Conservation (phyloP, 495 filamentous ascomycete species). For the Letharia lupina region DNA sequence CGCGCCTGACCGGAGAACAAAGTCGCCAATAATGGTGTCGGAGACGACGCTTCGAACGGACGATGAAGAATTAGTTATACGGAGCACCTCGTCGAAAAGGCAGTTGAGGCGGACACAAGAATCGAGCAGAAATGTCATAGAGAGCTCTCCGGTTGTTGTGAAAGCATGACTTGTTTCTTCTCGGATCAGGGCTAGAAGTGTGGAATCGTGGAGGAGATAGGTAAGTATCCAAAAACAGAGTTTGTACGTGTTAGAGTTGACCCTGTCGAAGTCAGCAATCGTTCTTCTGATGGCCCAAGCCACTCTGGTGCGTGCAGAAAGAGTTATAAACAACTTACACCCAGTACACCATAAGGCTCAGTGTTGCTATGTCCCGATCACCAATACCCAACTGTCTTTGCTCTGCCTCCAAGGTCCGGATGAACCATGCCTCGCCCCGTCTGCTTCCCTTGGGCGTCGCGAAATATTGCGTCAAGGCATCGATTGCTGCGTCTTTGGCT, state of each 20-base stretch:
- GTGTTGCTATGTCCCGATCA: constrained; percentile 23
- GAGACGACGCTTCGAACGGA: constrained; percentile 19
- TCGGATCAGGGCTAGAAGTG: constrained; percentile 18
- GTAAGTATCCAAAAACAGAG: constrained; percentile 28
- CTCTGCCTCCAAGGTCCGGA: constrained; percentile 18
- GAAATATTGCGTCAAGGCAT: constrained; percentile 25
- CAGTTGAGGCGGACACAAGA: constrained; percentile 23
- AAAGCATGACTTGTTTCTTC: constrained; percentile 14
- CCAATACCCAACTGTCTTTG: constrained; percentile 15
- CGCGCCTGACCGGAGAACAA: constrained; percentile 18
- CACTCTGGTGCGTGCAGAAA: no score
- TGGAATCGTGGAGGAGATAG: constrained; percentile 21
- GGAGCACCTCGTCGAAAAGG: constrained; percentile 23
- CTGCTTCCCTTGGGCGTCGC: constrained; percentile 1
- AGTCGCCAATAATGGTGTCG: constrained; percentile 20
- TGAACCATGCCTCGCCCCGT: constrained; percentile 18
- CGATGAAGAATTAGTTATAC: constrained; percentile 17
- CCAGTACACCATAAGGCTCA: constrained; percentile 17
- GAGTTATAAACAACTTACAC: background rate
- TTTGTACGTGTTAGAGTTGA: constrained; percentile 29
- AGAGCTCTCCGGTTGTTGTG: constrained; percentile 8
- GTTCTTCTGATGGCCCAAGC: no score
- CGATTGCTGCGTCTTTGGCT: background rate
- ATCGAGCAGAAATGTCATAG: constrained; percentile 15
- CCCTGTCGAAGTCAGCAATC: constrained; percentile 2